Percentiles rank a stretch among this genome's conserved stretches.
Evolutionary conservation across 371 early-diverging fungal species (phyloP).

Genomic region (Mortierella sp.): DNA sequence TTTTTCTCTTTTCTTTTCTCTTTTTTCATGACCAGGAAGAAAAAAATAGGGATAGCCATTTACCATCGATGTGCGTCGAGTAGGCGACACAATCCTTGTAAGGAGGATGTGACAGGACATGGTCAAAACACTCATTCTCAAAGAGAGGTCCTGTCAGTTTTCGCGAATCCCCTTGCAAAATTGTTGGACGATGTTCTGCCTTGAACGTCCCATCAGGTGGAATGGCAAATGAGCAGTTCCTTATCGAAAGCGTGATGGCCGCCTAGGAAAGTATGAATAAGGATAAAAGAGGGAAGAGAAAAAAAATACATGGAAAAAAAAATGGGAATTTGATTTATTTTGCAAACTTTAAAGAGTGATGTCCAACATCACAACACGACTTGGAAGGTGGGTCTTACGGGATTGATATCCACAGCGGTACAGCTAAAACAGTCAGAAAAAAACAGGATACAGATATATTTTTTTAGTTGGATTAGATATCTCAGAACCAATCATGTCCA

Average conservation of each 20-base stretch:
- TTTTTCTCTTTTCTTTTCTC: no score
- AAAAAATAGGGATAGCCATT: background rate
- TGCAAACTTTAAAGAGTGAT: background rate
- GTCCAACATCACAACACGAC: background rate
- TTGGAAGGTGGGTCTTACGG: slow-evolving; percentile 59
- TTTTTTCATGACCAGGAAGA: background rate
- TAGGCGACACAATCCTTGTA: slow-evolving; percentile 94
- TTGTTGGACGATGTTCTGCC: slow-evolving; percentile 85
- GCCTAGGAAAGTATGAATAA: slow-evolving; percentile 59
- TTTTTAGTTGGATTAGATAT: background rate
- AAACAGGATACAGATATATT: background rate
- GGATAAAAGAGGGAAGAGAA: background rate
- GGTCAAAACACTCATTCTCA: slow-evolving; percentile 80
- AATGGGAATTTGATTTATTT: background rate
- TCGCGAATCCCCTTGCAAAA: slow-evolving; percentile 85
- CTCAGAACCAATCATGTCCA: no score
- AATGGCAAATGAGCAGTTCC: slow-evolving; percentile 88
- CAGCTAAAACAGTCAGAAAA: slow-evolving; percentile 59
- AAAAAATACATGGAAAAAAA: no score
- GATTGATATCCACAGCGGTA: slow-evolving; percentile 92
- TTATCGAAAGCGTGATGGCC: slow-evolving; percentile 84
- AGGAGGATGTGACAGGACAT: slow-evolving; percentile 92
- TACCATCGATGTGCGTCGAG: slow-evolving; percentile 60
- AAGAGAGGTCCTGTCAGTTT: slow-evolving; percentile 71
- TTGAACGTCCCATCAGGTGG: slow-evolving; percentile 72